Evolutionary conservation across 208 protist species (phyloP), one percentile per base, ranked within the genome.

Genomic region (Leptomonas seymouri): DNA sequence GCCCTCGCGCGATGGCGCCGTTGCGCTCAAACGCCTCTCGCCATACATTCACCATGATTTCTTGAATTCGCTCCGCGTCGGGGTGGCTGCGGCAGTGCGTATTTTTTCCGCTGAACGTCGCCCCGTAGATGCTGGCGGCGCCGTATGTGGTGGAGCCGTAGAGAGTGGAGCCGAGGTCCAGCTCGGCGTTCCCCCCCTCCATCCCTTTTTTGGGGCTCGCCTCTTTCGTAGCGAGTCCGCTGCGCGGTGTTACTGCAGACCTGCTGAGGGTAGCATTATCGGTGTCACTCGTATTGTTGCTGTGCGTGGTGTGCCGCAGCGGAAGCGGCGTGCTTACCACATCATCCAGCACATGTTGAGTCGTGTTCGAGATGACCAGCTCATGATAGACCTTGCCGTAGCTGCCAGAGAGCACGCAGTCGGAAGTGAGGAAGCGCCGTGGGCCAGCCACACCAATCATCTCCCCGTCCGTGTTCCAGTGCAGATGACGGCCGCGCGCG

Each of bases 61-160:
- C 77, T 75, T 99, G 97, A 30, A 98, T 84, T 21, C 78, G 74
- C 64, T 98, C 72, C 31, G 81, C 76, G 49, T 87, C 84, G 18
- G 79, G 82, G 62, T 91, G 83, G 50, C 67, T 71, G 56, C 69
- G 61, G 5, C 49, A 57, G 56, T 61, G 49, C 30, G 55, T 57
- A 56, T 55, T 67, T 20, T 50, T 59, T 27, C 42, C 45, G 42
- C 36, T 56, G 11, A 18, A 63, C 25, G 62, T 49, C n/a, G 50
- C 57, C 16, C 46, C 34, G 45, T 65, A 62, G 36, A 59, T 27
- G 39, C 54, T 46, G 25, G 50, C 45, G 27, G 1, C 39, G 12
- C 69, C 69, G 53, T 59, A 54, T 2, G 11, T n/a, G 21, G 58
- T 67, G 12, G 51, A 25, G 23, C 59, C 53, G 68, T 64, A 50